Conservation (phyloP, 306 rosid species). For the Dalbergia cochinchinensis region DNA sequence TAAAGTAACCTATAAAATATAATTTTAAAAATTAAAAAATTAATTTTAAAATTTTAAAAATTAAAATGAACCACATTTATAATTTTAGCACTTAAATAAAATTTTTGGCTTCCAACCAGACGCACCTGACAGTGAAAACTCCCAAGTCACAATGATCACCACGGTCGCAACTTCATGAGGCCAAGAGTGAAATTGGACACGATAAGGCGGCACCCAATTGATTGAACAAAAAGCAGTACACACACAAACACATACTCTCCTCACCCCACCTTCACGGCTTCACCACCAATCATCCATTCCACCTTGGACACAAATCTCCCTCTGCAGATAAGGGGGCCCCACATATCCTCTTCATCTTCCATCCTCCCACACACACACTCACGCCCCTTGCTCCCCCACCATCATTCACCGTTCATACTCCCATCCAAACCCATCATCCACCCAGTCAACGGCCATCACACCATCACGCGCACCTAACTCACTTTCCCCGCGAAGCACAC, state of each 20-base stretch:
- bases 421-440: not conserved
- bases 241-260: not conserved
- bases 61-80: too few species aligned
- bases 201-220: slow-evolving; percentile 55
- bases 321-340: slow-evolving; percentile 66
- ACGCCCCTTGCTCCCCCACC: not conserved
- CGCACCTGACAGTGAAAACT: not conserved
- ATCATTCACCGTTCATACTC: slow-evolving; percentile 9
- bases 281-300: slow-evolving; percentile 51
- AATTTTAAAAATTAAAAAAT: too few species aligned
- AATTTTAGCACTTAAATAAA: too few species aligned
- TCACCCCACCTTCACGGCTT: slow-evolving; percentile 1
- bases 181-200: slow-evolving; percentile 1
- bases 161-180: not conserved
- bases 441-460: not conserved
- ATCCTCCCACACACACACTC: slow-evolving; percentile 25
- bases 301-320: slow-evolving; percentile 60
- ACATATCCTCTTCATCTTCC: slow-evolving; percentile 40
- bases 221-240: not conserved
- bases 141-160: not conserved
- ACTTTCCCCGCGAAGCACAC: not conserved
- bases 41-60: too few species aligned
- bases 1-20: too few species aligned
- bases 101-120: too few species aligned
- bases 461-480: not conserved